Percentiles rank a stretch among this genome's conserved stretches.
Evolutionary conservation across 2,329 filamentous ascomycete species (phyloP).

Genomic region (Cladophialophora exuberans): DNA sequence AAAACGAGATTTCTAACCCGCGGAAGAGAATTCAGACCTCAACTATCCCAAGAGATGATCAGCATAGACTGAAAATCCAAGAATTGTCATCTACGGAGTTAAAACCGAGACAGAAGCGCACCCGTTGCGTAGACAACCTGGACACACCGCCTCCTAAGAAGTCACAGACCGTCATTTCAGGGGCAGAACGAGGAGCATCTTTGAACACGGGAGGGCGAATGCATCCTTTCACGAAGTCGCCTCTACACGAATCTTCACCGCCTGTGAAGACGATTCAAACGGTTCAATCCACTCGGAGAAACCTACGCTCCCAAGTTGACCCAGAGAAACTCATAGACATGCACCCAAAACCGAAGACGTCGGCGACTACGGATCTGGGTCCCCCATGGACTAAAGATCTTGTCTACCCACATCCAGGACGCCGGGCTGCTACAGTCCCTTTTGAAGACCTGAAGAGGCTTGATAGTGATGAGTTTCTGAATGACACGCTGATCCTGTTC

Average conservation of each 20-base stretch:
- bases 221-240: background rate
- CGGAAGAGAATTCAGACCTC: background rate
- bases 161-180: conserved; percentile 9
- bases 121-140: conserved; percentile 23
- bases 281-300: background rate
- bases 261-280: background rate
- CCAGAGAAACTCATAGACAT: too few relatives aligned
- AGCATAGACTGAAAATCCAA: background rate
- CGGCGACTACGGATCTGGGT: conserved; percentile 28
- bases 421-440: conserved; percentile 51
- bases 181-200: background rate
- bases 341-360: conserved; percentile 18
- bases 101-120: conserved; percentile 8
- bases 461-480: conserved; percentile 83
- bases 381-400: conserved; percentile 41
- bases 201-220: background rate
- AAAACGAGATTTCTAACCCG: background rate
- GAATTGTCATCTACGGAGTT: background rate
- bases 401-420: conserved; percentile 49
- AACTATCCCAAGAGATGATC: background rate
- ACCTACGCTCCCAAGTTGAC: conserved; percentile 15
- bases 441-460: conserved; percentile 64
- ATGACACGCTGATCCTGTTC: conserved; percentile 90
- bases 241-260: background rate
- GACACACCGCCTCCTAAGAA: conserved; percentile 16